Evolutionary conservation across 371 early-diverging fungal species (phyloP).

Genomic region (Saksenaea vasiformis): DNA sequence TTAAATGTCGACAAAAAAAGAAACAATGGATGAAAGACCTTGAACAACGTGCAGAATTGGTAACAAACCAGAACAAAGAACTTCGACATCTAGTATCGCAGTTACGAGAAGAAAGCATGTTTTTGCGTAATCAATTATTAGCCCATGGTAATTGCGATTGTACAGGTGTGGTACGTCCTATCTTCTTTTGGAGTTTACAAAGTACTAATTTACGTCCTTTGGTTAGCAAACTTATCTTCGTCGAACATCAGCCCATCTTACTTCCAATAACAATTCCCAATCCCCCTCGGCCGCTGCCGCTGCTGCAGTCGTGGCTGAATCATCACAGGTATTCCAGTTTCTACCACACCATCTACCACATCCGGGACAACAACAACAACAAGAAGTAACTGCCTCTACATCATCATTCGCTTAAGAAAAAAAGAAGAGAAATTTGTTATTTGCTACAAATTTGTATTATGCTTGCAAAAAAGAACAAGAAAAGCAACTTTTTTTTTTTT

Average conservation of each 20-base stretch:
- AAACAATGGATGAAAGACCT: constrained; percentile 74
- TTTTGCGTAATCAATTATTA: constrained; percentile 64
- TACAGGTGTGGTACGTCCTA: constrained; percentile 35
- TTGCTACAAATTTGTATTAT: background rate
- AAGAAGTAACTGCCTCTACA: background rate
- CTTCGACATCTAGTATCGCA: constrained; percentile 51
- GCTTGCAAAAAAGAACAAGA: background rate
- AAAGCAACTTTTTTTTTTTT: background rate
- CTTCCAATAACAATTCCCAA: background rate
- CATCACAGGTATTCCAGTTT: background rate
- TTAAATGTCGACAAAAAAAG: constrained; percentile 80
- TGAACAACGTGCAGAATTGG: constrained; percentile 58
- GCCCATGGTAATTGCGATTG: constrained; percentile 62
- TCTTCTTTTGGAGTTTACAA: background rate
- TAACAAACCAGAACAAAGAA: constrained; percentile 55
- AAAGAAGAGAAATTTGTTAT: background rate
- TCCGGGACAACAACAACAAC: background rate
- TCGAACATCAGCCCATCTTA: constrained; percentile 11
- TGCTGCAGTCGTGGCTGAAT: background rate
- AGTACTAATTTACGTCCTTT: background rate
- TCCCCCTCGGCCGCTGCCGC: background rate
- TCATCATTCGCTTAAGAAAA: background rate
- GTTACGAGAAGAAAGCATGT: constrained; percentile 70
- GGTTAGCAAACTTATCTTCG: constrained; percentile 9
- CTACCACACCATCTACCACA: background rate